Conservation (phyloP, 345 rosid genomes). For the Geranium brycei region DNA sequence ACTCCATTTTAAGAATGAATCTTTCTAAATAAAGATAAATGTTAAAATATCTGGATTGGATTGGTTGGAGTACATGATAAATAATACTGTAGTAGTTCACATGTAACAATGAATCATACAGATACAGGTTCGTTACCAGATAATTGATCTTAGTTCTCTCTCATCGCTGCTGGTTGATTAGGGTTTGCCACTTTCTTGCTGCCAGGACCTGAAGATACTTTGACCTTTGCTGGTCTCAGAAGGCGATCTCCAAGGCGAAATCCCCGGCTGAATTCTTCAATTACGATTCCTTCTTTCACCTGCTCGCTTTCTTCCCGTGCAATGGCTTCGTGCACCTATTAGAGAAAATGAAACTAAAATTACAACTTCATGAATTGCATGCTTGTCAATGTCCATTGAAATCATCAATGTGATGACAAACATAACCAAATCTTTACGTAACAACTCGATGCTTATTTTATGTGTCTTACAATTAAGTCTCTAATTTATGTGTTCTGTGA, state of each 20-base stretch:
- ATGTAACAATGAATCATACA: no score
- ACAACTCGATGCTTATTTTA: neutral
- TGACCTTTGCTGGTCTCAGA: constrained; percentile 71
- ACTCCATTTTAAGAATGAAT: no score
- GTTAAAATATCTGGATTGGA: no score
- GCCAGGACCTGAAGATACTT: constrained; percentile 79
- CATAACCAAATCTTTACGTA: neutral
- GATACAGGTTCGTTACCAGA: no score
- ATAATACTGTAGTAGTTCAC: no score
- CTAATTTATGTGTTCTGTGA: neutral
- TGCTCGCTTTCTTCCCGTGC: constrained; percentile 54
- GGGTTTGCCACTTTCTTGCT: constrained; percentile 26
- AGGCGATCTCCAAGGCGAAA: constrained; percentile 57
- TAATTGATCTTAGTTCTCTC: no score
- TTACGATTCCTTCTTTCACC: constrained; percentile 54
- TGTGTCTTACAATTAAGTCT: neutral
- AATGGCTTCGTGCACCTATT: constrained; percentile 68
- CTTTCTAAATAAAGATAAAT: no score
- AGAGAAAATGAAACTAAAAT: neutral
- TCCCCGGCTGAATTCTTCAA: constrained; percentile 57
- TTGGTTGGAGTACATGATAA: no score
- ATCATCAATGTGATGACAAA: neutral
- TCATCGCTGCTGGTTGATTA: constrained; percentile 16
- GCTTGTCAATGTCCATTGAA: neutral
- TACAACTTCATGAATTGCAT: neutral